A percentile compares a stretch with the other conserved stretches of the same genome.
These are phyloP conservation scores for Fusarium sp. DNA, from an alignment of 2,329 filamentous ascomycete species.

Conservation along the genomic window DNA sequence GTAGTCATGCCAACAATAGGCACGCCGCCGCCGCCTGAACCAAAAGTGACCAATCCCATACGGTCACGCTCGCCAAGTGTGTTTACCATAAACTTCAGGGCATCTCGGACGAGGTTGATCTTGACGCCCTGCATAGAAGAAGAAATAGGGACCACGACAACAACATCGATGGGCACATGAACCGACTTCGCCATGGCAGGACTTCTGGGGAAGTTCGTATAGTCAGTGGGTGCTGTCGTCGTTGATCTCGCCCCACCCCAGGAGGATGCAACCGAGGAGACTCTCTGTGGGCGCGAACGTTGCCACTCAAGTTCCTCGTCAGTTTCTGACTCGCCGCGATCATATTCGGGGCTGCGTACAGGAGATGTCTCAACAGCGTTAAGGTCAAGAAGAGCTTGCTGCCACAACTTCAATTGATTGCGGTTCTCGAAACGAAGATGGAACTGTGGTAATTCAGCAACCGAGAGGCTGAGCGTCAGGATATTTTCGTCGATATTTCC, in stretches of 20 bases:
- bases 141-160: constrained; percentile 96
- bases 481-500: constrained; percentile 80
- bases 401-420: constrained; percentile 89
- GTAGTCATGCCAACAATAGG: constrained; percentile 98
- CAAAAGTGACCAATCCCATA: constrained; percentile 97
- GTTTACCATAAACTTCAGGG: constrained; percentile 89
- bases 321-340: constrained; percentile 80
- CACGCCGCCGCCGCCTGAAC: constrained; percentile 91
- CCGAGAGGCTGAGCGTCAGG: constrained; percentile 89
- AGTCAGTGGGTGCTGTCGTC: constrained; percentile 91
- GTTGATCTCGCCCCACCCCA: constrained; percentile 85
- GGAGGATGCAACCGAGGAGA: constrained; percentile 83
- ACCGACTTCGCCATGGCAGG: constrained; percentile 61
- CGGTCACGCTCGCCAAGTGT: constrained; percentile 92
- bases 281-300: constrained; percentile 71
- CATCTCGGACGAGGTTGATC: constrained; percentile 92
- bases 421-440: constrained; percentile 89
- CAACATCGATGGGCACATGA: constrained; percentile 93
- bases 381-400: constrained; percentile 85
- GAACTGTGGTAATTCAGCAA: constrained; percentile 91
- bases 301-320: constrained; percentile 88
- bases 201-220: constrained; percentile 74
- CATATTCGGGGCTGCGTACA: constrained; percentile 78
- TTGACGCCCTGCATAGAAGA: constrained; percentile 99
- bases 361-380: constrained; percentile 75